Base-by-base conservation (phyloP, 1,284 basidiomycete species). In the Inonotus obliquus region DNA sequence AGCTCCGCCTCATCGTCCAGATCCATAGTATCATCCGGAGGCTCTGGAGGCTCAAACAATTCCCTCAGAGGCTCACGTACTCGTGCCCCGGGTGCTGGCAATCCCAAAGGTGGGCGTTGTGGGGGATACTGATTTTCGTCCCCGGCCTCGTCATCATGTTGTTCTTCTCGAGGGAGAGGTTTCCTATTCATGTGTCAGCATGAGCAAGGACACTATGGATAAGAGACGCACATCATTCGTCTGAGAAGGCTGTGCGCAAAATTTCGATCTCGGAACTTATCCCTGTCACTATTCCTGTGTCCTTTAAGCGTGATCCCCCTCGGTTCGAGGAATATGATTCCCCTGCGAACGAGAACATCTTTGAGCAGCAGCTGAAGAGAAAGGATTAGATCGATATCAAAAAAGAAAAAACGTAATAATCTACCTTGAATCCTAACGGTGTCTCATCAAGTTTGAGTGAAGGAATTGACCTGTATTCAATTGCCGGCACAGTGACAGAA, bases 401-500 rank as follows among this genome's bases (percentile, higher is more conserved):
- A 13, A 13, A 49, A 9, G n/a, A 25, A 27, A 38, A 29, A n/a
- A 23, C 51, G 2, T 21, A 39, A n/a, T 62, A 37, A 67, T 77
- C 60, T 58, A 89, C 91, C 77, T 92, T 92, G 69, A 75, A 88
- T 1, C 90, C 90, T 23, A 92, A 75, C 0, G 81, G 82, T 0
- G 89, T 91, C 11, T 78, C 79, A 10, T 85, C 87, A 1, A 92
- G 78, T 54, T 80, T 77, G 17, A 92, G 65, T 51, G 84, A 75
- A 4, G 83, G 81, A 37, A 92, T 68, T 10, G 74, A 72, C 49
- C 79, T 79, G 65, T 84, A 88, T 68, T 92, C 90, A 63, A 91
- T 84, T 1, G 87, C 90, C n/a, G 78, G 77, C 21, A 92, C 69
- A 1, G 72, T 78, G 1, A 78, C 80, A 2, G 74, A 69, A 25